A percentile compares a stretch with the other conserved stretches of the same genome.
Conservation (phyloP, 225 moss, liverwort and hornwort genomes). For the Straminergon stramineum region DNA sequence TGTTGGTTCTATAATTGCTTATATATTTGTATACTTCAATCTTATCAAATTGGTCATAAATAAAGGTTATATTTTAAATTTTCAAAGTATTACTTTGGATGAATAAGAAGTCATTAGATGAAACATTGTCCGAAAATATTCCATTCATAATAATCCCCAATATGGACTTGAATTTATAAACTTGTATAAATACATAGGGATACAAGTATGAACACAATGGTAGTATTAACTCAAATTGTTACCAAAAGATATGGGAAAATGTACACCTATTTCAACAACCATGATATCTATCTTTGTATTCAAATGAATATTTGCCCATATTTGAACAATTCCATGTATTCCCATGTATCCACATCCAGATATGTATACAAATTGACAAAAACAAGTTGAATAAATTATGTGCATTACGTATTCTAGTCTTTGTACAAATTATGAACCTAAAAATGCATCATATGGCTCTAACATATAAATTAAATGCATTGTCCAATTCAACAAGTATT, state of each 20-base stretch:
- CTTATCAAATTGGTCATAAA: neutral
- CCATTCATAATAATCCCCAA: accelerated
- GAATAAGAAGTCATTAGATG: neutral
- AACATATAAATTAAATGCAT: no score
- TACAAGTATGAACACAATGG: no score
- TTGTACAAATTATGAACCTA: no score
- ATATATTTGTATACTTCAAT: neutral
- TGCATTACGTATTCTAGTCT: no score
- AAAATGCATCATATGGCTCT: no score
- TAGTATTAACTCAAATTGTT: neutral
- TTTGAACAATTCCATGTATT: neutral
- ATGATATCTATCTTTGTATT: neutral
- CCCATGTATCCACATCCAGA: neutral
- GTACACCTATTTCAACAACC: no score
- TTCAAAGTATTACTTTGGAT: neutral
- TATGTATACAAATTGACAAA: neutral
- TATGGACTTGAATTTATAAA: no score
- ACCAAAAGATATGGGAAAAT: neutral
- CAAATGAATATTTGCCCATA: neutral
- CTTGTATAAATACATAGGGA: no score
- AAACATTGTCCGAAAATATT: neutral
- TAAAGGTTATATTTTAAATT: neutral
- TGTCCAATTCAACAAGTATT: no score
- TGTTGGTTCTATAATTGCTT: no score
- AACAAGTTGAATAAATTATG: no score